Evolutionary conservation across 257 asterid genomes (phyloP).

Genomic region (Solanum raphanifolium): DNA sequence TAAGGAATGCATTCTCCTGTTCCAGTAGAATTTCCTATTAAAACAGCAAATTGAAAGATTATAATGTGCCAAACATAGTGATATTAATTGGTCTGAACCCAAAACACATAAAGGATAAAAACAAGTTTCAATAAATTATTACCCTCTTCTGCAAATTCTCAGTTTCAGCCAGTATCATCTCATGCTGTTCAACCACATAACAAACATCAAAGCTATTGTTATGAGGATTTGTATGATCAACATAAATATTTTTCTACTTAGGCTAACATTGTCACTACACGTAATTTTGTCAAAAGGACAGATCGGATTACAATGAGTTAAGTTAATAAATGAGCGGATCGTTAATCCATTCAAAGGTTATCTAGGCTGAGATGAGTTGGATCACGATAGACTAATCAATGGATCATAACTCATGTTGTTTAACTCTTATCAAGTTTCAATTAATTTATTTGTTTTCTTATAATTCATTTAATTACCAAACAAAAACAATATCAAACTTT

Average conservation of each 20-base stretch:
- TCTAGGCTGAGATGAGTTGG: not conserved
- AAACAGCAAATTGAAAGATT: not conserved
- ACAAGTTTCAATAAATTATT: constrained; percentile 10
- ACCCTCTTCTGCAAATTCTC: constrained; percentile 82
- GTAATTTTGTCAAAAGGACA: not conserved
- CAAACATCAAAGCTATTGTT: not conserved
- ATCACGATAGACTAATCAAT: not conserved
- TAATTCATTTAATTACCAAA: not conserved
- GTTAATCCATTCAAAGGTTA: not conserved
- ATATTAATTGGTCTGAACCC: not conserved
- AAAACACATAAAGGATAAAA: not conserved
- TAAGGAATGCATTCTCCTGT: constrained; percentile 72
- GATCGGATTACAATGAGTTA: not conserved
- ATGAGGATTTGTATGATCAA: not conserved
- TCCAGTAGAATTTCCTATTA: constrained; percentile 56
- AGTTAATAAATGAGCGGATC: not conserved
- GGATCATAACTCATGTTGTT: not conserved
- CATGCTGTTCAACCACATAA: constrained; percentile 50
- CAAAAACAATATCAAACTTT: not conserved
- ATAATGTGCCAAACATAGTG: not conserved
- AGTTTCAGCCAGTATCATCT: constrained; percentile 72
- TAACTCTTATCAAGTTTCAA: not conserved
- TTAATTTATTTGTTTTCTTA: not conserved
- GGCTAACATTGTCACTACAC: not conserved
- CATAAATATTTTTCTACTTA: not conserved